Evolutionary conservation across 2,329 filamentous ascomycete species (phyloP), one percentile per base, ranked within the genome.

Genomic region (Cladophialophora bantiana): DNA sequence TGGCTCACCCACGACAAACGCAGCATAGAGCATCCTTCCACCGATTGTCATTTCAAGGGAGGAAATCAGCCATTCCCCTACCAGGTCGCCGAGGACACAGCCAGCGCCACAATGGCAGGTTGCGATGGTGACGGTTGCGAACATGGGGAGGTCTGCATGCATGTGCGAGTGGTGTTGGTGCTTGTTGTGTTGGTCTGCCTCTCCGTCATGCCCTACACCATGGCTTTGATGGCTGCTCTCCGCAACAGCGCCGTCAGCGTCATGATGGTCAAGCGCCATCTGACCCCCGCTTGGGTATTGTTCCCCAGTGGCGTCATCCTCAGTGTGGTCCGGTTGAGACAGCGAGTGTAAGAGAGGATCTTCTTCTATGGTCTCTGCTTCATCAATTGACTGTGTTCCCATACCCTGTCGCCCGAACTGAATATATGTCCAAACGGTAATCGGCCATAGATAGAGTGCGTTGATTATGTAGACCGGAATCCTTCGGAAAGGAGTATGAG

Each of bases 11-110:
- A 70, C 62, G 38, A 66, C 36, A 20, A 66, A 34, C 18, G 62
- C 72, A 15, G 63, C 20, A 70, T 71, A 75, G 18, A 76, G 53
- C n/a, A 53, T 62, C n/a, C 18, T 52, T 52, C 68, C 67, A 50
- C 69, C 67, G 62, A 76, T 71, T 1, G 62, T 68, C 2, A 70
- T 72, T 18, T 64, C 57, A 5, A 74, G 72, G 31, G 74, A 72
- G 65, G 74, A 76, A n/a, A 77, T 72, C 12, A 77, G 59, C 75
- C 75, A 77, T 66, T 77, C 75, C 55, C 75, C 75, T 20, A 77
- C 69, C n/a, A 77, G 63, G 60, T 77, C 75, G 35, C 75, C 75
- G 2, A 77, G 67, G 4, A 77, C 71, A 65, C 75, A 77, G 18
- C 74, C 75, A 5, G 75, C 75, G 32, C 75, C 75, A 64, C 75